Base-by-base conservation (phyloP, 129 eudicot genomes). In the Saposhnikovia divaricata region DNA sequence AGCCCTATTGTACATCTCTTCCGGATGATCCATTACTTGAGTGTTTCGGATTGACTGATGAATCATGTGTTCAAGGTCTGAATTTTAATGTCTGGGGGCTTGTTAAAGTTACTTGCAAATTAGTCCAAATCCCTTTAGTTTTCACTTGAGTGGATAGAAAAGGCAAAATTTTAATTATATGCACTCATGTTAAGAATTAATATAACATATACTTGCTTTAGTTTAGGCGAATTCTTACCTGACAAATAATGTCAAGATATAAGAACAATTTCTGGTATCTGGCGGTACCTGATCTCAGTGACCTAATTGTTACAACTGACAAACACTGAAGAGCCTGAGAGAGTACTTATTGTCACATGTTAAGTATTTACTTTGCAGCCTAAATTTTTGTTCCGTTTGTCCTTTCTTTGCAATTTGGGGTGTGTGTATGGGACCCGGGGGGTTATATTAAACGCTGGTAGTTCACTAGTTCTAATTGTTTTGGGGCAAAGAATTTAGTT, bases 1-100 rank as follows among this genome's bases (percentile, higher is more conserved):
- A 96, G 91, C 99, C 99, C 14, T 96, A 74, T 82, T 96, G 98
- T 81, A 78, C 91, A 79, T 87, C 99, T 50, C 97, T 96, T 81
- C 98, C 98, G 3, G 93, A 96, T 83, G 95, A 96, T 90, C 95
- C 98, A 44, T 85, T 92, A 82, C 98, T 96, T 10, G 90, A 92
- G 78, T 96, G 99, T 83, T 92, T 96, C 42, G 88, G 85, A 78
- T 76, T 84, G 72, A 74, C 89, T 3, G 77, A 76, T 57, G 93
- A 84, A 79, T 86, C 91, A 81, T 59, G 78, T 75, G 70, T 92
- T 84, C 70, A 86, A 88, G 98, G 98, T 96, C 40, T 59, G 77
- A n/a, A 76, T n/a, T 79, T 55, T 75, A 21, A 1, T 14, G n/a
- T 34, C 9, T 43, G 42, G 4, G 18, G 14, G 6, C 10, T 72